Conservation (phyloP, 2,329 filamentous ascomycete genomes). For the Fusarium tuaranense region DNA sequence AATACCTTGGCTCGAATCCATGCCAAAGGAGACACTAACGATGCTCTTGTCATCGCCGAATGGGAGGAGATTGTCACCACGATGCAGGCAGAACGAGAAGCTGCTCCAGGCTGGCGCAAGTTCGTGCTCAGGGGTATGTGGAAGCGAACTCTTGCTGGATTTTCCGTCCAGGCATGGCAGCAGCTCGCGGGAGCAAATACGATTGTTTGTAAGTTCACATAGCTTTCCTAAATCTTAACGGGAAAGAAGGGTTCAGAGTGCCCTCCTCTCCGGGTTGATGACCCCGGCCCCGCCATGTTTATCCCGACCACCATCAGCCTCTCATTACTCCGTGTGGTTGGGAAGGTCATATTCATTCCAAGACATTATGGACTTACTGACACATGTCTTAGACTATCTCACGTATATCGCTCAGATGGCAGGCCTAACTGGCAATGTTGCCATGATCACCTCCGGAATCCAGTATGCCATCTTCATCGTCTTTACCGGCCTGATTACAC, state of each 20-base stretch:
- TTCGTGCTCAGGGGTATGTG: neutral
- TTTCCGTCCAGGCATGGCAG: neutral
- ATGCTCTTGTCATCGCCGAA: neutral
- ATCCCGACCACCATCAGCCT: neutral
- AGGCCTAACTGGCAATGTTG: constrained; percentile 1
- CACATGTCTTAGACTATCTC: constrained; percentile 1
- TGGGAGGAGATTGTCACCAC: neutral
- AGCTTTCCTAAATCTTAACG: neutral
- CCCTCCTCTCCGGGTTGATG: neutral
- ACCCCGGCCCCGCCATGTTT: neutral
- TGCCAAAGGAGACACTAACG: neutral
- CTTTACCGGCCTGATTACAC: neutral
- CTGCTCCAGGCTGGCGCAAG: neutral
- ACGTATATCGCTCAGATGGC: constrained; percentile 14
- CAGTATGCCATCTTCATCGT: constrained; percentile 6
- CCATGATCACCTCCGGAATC: neutral
- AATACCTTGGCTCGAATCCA: neutral
- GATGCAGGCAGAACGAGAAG: neutral
- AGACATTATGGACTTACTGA: neutral
- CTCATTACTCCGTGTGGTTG: neutral
- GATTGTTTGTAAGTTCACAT: neutral
- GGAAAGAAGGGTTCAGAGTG: neutral
- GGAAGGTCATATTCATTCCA: neutral
- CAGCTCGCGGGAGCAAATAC: neutral
- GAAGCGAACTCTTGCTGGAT: neutral